phyloP scores from a whole-genome alignment of 768 basidiomycete genomes.

The Leucosporidium creatinivorum region DNA sequence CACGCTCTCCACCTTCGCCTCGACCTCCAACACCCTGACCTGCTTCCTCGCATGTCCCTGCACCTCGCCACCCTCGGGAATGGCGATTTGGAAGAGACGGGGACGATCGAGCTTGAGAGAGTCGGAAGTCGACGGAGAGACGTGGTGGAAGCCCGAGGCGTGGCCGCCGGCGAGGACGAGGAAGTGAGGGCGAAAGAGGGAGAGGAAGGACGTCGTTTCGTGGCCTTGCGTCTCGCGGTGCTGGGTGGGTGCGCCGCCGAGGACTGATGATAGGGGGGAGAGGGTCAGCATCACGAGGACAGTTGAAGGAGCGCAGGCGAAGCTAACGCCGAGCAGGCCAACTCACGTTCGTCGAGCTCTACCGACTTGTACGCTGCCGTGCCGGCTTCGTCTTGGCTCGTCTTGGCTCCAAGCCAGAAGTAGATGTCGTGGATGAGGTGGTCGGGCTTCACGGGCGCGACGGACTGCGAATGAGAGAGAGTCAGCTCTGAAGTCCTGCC shows the following conservation, averaged over 20 bases:
- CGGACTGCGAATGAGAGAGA: neutral
- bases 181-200: constrained; percentile 8
- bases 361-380: neutral
- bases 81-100: neutral
- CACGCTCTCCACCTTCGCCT: neutral
- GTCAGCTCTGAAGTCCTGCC: no score
- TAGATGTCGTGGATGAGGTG: constrained; percentile 3
- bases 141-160: constrained; percentile 1
- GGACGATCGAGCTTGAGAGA: neutral
- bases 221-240: neutral
- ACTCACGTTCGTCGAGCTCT: neutral
- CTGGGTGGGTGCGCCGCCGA: neutral
- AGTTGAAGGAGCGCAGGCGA: neutral
- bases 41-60: neutral
- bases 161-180: neutral
- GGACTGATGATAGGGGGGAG: neutral
- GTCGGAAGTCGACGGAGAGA: neutral
- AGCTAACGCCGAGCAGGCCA: no score
- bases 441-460: neutral
- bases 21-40: neutral
- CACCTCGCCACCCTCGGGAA: neutral
- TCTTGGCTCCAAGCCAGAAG: neutral
- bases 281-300: neutral
- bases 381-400: neutral
- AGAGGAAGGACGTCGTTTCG: neutral